A percentile compares a stretch with the other conserved stretches of the same genome.
Conservation (phyloP, 345 rosid species). For the Laguncularia racemosa region DNA sequence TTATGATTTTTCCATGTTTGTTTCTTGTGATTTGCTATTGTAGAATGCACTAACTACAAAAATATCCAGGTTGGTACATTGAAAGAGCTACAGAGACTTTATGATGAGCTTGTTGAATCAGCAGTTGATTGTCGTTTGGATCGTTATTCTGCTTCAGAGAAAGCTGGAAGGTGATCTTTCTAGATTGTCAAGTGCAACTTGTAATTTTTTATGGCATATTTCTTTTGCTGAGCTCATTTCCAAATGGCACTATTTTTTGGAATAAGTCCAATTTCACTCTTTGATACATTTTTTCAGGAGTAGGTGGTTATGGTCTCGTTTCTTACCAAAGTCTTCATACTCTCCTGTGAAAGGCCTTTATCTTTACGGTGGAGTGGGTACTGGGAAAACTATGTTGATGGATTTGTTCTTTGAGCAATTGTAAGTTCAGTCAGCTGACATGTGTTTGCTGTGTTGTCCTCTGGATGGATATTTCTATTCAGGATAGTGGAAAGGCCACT, state of each 20-base stretch:
- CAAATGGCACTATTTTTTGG: neutral
- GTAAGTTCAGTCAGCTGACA: conserved; percentile 39
- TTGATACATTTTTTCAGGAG: conserved; percentile 36
- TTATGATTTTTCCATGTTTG: too few species aligned
- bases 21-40: neutral
- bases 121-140: conserved; percentile 80
- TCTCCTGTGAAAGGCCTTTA: conserved; percentile 90
- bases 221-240: neutral
- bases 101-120: conserved; percentile 72
- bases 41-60: conserved; percentile 5
- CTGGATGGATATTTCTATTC: neutral
- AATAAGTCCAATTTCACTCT: neutral
- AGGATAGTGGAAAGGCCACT: neutral
- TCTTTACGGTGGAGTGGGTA: conserved; percentile 96
- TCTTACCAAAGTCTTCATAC: conserved; percentile 64
- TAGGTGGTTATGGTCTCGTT: conserved; percentile 93
- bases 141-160: conserved; percentile 84
- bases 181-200: neutral
- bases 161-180: conserved; percentile 52
- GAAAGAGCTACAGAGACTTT: conserved; percentile 81
- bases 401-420: conserved; percentile 79
- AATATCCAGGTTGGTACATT: conserved; percentile 63
- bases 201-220: conserved; percentile 2
- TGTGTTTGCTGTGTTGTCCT: neutral
- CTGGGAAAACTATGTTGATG: conserved; percentile 99